Percentiles rank a stretch among this genome's conserved stretches.
Conservation (phyloP, 129 eudicot genomes). For the Scalesia atractyloides region DNA sequence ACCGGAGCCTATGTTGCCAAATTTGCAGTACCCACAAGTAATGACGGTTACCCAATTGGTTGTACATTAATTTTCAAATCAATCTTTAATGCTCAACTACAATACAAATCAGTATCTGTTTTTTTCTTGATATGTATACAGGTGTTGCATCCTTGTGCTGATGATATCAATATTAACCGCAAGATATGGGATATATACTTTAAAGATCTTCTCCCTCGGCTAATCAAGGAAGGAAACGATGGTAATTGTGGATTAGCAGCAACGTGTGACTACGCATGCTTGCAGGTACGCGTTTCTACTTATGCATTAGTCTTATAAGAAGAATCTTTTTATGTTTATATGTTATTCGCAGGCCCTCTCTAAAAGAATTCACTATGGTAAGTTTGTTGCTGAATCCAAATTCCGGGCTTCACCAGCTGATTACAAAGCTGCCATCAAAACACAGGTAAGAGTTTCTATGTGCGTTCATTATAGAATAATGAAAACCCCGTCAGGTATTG, state of each 20-base stretch:
- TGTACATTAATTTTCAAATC: background rate
- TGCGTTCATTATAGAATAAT: background rate
- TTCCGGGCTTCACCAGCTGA: conserved; percentile 71
- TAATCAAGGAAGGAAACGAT: conserved; percentile 83
- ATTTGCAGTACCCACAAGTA: conserved; percentile 83
- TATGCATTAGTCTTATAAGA: conserved; percentile 17
- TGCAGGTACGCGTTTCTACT: conserved; percentile 62
- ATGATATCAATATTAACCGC: conserved; percentile 68
- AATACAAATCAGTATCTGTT: background rate
- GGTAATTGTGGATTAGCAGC: conserved; percentile 89
- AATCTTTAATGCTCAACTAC: background rate
- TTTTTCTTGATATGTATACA: conserved; percentile 31
- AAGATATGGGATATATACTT: conserved; percentile 88
- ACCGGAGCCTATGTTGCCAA: conserved; percentile 76
- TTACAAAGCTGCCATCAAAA: conserved; percentile 66
- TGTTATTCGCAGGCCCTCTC: conserved; percentile 58
- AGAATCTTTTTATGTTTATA: background rate
- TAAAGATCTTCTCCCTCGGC: conserved; percentile 76
- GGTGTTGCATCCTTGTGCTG: conserved; percentile 79
- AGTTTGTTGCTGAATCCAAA: conserved; percentile 95
- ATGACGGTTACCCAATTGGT: background rate
- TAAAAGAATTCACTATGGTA: conserved; percentile 92
- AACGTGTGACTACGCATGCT: conserved; percentile 76
- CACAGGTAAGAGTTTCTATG: conserved; percentile 48
- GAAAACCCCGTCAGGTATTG: background rate